Percentiles rank a stretch among this genome's conserved stretches.
These are phyloP conservation scores for Candida sojae DNA, from an alignment of 1,139 yeast species.

Conservation along the genomic window DNA sequence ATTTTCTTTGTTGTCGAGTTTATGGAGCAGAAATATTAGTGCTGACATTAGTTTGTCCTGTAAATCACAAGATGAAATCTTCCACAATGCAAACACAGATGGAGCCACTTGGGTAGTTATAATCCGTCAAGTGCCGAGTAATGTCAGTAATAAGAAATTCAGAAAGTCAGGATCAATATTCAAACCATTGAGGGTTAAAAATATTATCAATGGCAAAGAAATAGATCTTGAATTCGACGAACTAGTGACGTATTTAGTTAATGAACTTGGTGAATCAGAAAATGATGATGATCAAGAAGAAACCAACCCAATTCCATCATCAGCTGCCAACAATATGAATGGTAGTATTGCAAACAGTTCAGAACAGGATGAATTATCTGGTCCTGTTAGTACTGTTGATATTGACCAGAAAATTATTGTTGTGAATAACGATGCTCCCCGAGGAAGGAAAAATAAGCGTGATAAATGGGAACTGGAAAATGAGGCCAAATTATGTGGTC, in stretches of 20 bases:
- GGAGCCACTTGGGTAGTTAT: slow-evolving; percentile 76
- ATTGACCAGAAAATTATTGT: slow-evolving; percentile 60
- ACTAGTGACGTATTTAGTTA: slow-evolving; percentile 48
- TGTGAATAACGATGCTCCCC: slow-evolving; percentile 71
- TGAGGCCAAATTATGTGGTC: slow-evolving; percentile 64
- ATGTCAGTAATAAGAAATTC: slow-evolving; percentile 14
- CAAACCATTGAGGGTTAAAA: slow-evolving; percentile 74
- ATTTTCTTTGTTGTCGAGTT: slow-evolving; percentile 55
- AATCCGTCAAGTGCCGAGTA: slow-evolving; percentile 70
- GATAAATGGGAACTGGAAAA: slow-evolving; percentile 83
- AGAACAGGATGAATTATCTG: slow-evolving; percentile 16
- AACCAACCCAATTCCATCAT: slow-evolving; percentile 18
- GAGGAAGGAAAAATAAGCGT: slow-evolving; percentile 72
- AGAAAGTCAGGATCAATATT: slow-evolving; percentile 30
- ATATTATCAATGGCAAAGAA: slow-evolving; percentile 60
- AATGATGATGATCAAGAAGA: slow-evolving; percentile 16
- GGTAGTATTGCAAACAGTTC: neutral
- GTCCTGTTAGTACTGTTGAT: slow-evolving; percentile 38
- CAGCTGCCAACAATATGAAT: slow-evolving; percentile 10
- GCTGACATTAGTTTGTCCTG: slow-evolving; percentile 62
- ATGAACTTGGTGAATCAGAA: slow-evolving; percentile 39
- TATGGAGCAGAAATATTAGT: slow-evolving; percentile 74
- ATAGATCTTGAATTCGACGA: slow-evolving; percentile 72
- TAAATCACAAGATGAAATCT: slow-evolving; percentile 65
- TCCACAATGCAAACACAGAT: slow-evolving; percentile 62